phyloP scores from a whole-genome alignment of 2,329 filamentous ascomycete species.

The Penicillium occitanis region DNA sequence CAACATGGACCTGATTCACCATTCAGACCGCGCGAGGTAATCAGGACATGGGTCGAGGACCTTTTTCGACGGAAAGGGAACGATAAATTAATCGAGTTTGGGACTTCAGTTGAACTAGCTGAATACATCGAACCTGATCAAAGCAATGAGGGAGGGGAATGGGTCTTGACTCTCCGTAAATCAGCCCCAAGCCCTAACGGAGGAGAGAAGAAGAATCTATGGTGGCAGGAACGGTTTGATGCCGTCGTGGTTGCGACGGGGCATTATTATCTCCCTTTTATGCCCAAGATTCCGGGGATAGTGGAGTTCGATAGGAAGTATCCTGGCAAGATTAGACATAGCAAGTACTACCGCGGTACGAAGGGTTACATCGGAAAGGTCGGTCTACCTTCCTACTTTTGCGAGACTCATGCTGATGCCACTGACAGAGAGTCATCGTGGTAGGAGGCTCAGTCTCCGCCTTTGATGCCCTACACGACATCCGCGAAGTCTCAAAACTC shows the following conservation, averaged over 20 bases:
- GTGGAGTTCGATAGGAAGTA: slow-evolving; percentile 31
- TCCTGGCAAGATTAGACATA: slow-evolving; percentile 40
- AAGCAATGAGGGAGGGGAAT: slow-evolving; percentile 27
- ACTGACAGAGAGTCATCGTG: slow-evolving; percentile 27
- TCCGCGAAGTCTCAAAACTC: slow-evolving; percentile 27
- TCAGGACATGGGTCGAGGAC: slow-evolving; percentile 1
- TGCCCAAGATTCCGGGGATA: slow-evolving; percentile 41
- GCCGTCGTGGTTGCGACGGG: slow-evolving; percentile 45
- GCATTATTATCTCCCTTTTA: slow-evolving; percentile 43
- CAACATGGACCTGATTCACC: neutral
- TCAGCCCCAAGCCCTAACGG: slow-evolving; percentile 18
- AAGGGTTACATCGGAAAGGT: slow-evolving; percentile 40
- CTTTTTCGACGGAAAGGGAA: neutral
- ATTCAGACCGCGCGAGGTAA: neutral
- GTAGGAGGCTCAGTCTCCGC: slow-evolving; percentile 34
- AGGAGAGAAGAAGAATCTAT: slow-evolving; percentile 30
- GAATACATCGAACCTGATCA: neutral
- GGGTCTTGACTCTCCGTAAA: slow-evolving; percentile 33
- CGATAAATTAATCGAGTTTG: neutral
- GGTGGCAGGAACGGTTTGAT: slow-evolving; percentile 45
- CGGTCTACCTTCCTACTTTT: neutral
- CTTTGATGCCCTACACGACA: slow-evolving; percentile 30
- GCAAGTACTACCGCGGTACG: slow-evolving; percentile 36
- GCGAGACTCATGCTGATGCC: neutral
- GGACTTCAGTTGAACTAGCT: slow-evolving; percentile 1